Conservation (phyloP, 371 early-diverging fungal genomes). For the Coemansia sp. region DNA sequence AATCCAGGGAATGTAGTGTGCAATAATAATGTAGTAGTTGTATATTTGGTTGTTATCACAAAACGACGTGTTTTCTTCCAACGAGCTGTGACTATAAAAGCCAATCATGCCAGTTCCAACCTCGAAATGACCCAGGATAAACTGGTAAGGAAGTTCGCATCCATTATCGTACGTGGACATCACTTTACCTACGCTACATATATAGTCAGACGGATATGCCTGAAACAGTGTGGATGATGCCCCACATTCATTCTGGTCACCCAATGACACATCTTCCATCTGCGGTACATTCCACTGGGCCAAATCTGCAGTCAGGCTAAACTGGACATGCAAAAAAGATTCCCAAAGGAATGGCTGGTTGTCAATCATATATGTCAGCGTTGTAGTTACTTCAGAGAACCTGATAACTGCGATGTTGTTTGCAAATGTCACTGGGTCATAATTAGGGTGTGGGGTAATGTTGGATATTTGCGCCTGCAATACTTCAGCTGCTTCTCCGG, state of each 20-base stretch:
- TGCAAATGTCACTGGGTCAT: slow-evolving; percentile 12
- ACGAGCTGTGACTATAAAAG: slow-evolving; percentile 12
- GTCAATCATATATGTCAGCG: neutral
- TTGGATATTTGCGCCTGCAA: neutral
- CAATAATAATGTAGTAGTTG: neutral
- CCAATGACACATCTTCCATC: neutral
- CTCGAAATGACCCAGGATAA: slow-evolving; percentile 1
- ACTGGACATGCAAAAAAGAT: neutral
- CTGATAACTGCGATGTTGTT: slow-evolving; percentile 13
- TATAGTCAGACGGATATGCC: neutral
- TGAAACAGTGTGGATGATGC: slow-evolving; percentile 3
- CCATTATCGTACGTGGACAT: neutral
- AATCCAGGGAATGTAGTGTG: slow-evolving; percentile 9
- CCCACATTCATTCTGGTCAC: neutral
- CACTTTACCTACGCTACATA: neutral
- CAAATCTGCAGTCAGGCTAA: neutral
- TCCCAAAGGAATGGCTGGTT: neutral
- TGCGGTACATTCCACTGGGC: slow-evolving; percentile 5
- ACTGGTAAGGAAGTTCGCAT: slow-evolving; percentile 11
- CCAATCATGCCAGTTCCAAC: neutral
- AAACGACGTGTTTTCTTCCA: neutral
- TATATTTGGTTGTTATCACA: neutral
- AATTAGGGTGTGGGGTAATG: neutral
- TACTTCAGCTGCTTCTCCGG: neutral
- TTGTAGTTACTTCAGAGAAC: neutral